phyloP scores from a whole-genome alignment of 192 early-diverging fungal species.

The Dissophora globulifera region DNA sequence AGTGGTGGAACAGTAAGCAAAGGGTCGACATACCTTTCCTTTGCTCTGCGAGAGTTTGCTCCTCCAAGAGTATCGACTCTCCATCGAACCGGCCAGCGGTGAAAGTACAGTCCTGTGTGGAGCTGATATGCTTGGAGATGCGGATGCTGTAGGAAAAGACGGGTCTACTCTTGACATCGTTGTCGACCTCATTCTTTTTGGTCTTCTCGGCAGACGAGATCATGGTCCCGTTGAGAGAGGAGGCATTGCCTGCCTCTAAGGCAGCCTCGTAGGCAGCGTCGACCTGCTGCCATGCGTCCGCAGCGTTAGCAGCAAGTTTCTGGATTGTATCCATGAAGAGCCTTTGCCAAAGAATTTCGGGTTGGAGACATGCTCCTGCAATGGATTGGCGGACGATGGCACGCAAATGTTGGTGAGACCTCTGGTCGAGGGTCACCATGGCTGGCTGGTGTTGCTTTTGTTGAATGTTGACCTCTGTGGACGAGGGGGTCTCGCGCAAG shows the following conservation, averaged over 20 bases:
- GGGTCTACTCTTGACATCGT: slow-evolving; percentile 2
- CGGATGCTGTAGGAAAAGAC: slow-evolving; percentile 21
- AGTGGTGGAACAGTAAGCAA: too few relatives aligned
- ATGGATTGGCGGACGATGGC: slow-evolving; percentile 51
- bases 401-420: slow-evolving; percentile 38
- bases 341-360: slow-evolving; percentile 44
- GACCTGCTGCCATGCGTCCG: slow-evolving; percentile 42
- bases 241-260: neutral
- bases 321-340: slow-evolving; percentile 50
- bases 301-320: slow-evolving; percentile 26
- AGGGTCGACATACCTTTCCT: slow-evolving; percentile 18
- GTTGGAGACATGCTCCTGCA: slow-evolving; percentile 39
- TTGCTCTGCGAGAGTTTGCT: slow-evolving; percentile 19
- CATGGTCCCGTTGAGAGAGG: neutral
- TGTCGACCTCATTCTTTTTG: slow-evolving; percentile 6
- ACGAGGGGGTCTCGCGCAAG: neutral
- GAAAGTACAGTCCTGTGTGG: slow-evolving; percentile 38
- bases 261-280: slow-evolving; percentile 26
- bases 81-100: slow-evolving; percentile 38
- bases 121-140: slow-evolving; percentile 28
- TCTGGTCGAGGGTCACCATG: slow-evolving; percentile 27
- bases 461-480: neutral
- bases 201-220: neutral
- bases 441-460: neutral
- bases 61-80: slow-evolving; percentile 37